phyloP scores from a whole-genome alignment of 805 yeast genomes.

The Candida lessepsii region DNA sequence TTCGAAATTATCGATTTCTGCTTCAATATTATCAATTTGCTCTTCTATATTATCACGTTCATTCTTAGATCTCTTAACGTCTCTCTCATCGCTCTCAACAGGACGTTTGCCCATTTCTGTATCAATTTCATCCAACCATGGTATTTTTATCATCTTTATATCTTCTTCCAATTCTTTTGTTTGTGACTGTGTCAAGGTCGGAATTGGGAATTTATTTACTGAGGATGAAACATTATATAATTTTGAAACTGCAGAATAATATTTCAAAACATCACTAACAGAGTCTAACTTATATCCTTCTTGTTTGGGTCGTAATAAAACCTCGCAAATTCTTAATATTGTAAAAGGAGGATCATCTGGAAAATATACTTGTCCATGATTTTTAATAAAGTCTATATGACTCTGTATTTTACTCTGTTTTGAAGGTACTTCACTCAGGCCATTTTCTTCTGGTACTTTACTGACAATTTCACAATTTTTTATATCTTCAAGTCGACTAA shows the following conservation, averaged over 20 bases:
- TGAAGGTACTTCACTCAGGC: background rate
- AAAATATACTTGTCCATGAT: background rate
- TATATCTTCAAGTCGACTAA: background rate
- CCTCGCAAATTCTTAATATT: constrained; percentile 45
- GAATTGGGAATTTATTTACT: constrained; percentile 24
- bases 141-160: constrained; percentile 26
- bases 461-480: background rate
- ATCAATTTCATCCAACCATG: constrained; percentile 25
- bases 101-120: constrained; percentile 3
- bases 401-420: background rate
- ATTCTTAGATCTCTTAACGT: background rate
- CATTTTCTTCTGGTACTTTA: background rate
- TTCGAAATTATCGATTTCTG: too few relatives aligned
- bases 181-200: constrained; percentile 10
- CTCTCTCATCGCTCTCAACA: constrained; percentile 1
- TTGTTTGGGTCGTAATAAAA: constrained; percentile 38
- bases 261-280: constrained; percentile 37
- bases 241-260: constrained; percentile 41
- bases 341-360: constrained; percentile 45
- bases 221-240: constrained; percentile 29
- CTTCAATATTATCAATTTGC: too few relatives aligned
- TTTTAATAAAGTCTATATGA: background rate
- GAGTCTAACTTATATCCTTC: constrained; percentile 32
- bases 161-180: constrained; percentile 10
- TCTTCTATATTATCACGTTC: too few relatives aligned